Base-by-base conservation (phyloP, 2,329 filamentous ascomycete species). In the Neofusicoccum parvum region DNA sequence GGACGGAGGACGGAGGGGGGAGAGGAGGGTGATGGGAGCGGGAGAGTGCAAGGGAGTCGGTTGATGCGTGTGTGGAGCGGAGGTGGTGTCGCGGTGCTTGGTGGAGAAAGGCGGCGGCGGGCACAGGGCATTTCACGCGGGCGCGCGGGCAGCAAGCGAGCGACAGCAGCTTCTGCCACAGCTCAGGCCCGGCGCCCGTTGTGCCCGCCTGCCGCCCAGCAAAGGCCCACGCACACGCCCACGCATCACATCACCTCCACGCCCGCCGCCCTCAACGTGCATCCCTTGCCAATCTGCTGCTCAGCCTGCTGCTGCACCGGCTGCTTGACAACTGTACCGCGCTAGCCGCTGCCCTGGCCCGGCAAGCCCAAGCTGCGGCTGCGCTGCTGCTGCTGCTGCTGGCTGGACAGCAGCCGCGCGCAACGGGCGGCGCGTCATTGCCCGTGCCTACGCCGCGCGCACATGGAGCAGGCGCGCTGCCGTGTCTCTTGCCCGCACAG, bases 41-140 rank as follows among this genome's bases (percentile, higher is more conserved):
- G 46, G 43, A 49, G 43, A 43, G 53, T 27, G 62, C n/a, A 37
- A 54, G 32, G 23, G 45, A 51, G 27, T 14, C n/a, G 43, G 34
- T 51, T 43, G 50, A 46, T n/a, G 59, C 20, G 34, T 27, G 34
- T 27, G 39, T 37, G 41, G 15, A 17, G 27, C 32, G 27, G 43
- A 36, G 58, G 39, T 51, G 46, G 49, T 37, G 49, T 20, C 17
- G 49, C 34, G 54, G 64, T 50, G 58, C 34, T 43, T 17, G 56
- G 48, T 53, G 58, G 23, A 53, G 64, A 46, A 54, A 54, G 36
- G 37, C 41, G 45, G 45, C n/a, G 51, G 20, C 36, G 63, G 50
- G n/a, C 43, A 49, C 32, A 20, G 20, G 51, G 37, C 32, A 39
- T 39, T 45, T 45, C 43, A 23, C 27, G 27, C 27, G 27, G 27